A percentile compares a stretch with the other conserved stretches of the same genome.
Conservation (phyloP, 2,329 filamentous ascomycete species). For the Knoxdaviesia proteae region DNA sequence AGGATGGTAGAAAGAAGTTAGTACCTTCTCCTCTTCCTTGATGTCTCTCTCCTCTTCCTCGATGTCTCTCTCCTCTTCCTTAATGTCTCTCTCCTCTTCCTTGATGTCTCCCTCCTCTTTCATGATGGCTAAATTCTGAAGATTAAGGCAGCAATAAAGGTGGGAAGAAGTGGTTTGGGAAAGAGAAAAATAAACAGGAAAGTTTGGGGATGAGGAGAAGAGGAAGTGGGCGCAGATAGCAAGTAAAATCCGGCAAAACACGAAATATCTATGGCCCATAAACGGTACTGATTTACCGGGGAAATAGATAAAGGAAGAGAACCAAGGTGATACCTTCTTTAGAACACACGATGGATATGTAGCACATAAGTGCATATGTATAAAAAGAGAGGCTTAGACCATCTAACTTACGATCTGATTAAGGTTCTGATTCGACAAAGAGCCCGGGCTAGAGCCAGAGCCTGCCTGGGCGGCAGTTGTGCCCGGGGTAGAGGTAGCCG, state of each 20-base stretch:
- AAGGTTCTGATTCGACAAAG: conserved; percentile 67
- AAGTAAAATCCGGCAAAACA: neutral
- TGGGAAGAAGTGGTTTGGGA: neutral
- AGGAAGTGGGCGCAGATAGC: neutral
- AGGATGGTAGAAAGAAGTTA: neutral
- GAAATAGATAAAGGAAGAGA: neutral
- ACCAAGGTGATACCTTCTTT: too few relatives aligned
- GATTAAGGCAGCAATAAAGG: too few relatives aligned
- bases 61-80: too few relatives aligned
- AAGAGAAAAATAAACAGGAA: neutral
- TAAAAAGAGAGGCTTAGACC: conserved; percentile 6
- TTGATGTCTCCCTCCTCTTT: too few relatives aligned
- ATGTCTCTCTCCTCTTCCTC: too few relatives aligned
- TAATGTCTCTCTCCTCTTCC: too few relatives aligned
- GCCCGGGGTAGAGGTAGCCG: conserved; percentile 5
- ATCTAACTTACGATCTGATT: conserved; percentile 71
- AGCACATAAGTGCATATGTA: too few relatives aligned
- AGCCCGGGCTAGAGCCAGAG: conserved; percentile 10
- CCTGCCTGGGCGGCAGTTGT: conserved; percentile 11
- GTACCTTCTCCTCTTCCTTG: neutral
- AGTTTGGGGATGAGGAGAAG: neutral
- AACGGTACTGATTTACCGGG: neutral
- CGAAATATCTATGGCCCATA: neutral
- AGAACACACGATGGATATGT: too few relatives aligned
- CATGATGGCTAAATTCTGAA: too few relatives aligned